phyloP scores from a whole-genome alignment of 306 rosid species.

The Castanospermum australe region DNA sequence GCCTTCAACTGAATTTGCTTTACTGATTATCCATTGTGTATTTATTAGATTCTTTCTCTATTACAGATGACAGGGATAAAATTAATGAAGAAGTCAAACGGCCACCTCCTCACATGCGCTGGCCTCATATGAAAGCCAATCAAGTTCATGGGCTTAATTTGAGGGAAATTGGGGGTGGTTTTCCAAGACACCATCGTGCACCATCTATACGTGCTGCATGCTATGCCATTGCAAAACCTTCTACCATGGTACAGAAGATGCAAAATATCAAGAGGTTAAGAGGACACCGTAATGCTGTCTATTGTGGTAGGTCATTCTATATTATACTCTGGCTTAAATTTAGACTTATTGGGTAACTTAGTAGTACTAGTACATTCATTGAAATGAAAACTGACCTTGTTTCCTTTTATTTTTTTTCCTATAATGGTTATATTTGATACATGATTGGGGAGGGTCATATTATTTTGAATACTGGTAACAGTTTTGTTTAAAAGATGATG shows the following conservation, averaged over 20 bases:
- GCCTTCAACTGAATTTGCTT: slow-evolving; percentile 21
- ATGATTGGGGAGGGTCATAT: not conserved
- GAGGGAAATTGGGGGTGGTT: slow-evolving; percentile 99
- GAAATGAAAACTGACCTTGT: not conserved
- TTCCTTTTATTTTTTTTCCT: not conserved
- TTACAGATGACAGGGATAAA: slow-evolving; percentile 68
- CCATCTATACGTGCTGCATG: slow-evolving; percentile 95
- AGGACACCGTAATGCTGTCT: slow-evolving; percentile 98
- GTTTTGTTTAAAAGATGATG: not conserved
- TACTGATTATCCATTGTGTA: slow-evolving; percentile 10
- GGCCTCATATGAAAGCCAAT: slow-evolving; percentile 99
- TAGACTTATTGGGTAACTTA: slow-evolving; percentile 26
- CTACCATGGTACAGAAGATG: slow-evolving; percentile 96
- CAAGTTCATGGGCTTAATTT: slow-evolving; percentile 88
- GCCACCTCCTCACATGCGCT: slow-evolving; percentile 82
- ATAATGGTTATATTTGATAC: not conserved
- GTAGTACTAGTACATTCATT: not conserved
- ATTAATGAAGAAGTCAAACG: slow-evolving; percentile 42
- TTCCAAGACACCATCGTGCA: slow-evolving; percentile 89
- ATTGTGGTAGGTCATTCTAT: slow-evolving; percentile 77
- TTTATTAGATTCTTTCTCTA: slow-evolving; percentile 8
- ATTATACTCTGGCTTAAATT: slow-evolving; percentile 7
- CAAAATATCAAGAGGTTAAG: slow-evolving; percentile 81
- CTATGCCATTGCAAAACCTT: slow-evolving; percentile 94
- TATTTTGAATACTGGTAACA: not conserved